Evolutionary conservation across 768 basidiomycete genomes (phyloP).

Genomic region (Lactifluus echinatus): DNA sequence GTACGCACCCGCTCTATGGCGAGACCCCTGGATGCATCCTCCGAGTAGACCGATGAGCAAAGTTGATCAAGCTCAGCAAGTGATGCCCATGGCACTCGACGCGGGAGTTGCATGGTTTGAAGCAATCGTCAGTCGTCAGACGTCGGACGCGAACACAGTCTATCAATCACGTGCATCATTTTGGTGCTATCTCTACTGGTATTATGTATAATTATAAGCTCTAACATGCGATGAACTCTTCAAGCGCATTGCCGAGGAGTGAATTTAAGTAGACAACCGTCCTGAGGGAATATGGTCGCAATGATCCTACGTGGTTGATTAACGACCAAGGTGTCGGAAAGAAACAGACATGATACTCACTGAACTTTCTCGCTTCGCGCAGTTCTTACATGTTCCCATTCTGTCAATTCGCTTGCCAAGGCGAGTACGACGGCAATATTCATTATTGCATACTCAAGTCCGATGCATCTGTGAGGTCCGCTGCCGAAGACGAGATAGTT

Average conservation of each 20-base stretch:
- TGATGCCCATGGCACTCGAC: conserved; percentile 72
- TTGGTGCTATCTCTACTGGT: no score
- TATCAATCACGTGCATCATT: neutral
- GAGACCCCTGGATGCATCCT: conserved; percentile 48
- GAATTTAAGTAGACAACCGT: conserved; percentile 77
- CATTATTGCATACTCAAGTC: conserved; percentile 85
- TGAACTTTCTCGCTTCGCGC: conserved; percentile 70
- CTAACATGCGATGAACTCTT: neutral
- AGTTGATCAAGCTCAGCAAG: conserved; percentile 64
- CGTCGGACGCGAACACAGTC: no score
- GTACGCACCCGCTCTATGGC: conserved; percentile 58
- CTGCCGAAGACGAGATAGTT: conserved; percentile 96
- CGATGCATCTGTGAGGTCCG: conserved; percentile 90
- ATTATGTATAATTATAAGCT: neutral
- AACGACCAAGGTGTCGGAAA: neutral
- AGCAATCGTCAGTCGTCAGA: neutral
- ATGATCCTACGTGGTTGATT: conserved; percentile 54
- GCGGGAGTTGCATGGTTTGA: conserved; percentile 39
- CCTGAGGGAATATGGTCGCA: conserved; percentile 95
- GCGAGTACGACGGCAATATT: conserved; percentile 84
- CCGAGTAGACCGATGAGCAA: conserved; percentile 65
- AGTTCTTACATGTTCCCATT: conserved; percentile 86
- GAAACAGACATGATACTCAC: conserved; percentile 39
- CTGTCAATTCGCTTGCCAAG: conserved; percentile 67
- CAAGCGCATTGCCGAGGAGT: conserved; percentile 39